Conservation (phyloP, 2,329 filamentous ascomycete species). For the Colletotrichum magnum region DNA sequence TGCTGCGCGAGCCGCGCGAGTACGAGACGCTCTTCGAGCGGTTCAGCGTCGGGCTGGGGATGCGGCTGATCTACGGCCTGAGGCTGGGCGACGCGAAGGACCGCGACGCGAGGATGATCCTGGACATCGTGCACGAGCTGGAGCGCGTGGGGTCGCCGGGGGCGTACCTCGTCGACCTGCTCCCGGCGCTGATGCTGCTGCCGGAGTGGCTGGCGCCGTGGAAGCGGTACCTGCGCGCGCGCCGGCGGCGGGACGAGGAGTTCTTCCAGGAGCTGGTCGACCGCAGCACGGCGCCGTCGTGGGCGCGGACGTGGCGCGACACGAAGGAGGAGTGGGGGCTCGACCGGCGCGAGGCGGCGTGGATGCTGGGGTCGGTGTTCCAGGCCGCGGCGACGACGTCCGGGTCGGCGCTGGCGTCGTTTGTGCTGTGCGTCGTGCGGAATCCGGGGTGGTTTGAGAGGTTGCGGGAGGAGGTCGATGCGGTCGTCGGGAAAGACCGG, state of each 20-base stretch:
- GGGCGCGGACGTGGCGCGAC: conserved; percentile 22
- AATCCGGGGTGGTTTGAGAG: conserved; percentile 52
- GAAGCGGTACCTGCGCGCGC: conserved; percentile 42
- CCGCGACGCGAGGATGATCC: conserved; percentile 47
- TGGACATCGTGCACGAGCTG: conserved; percentile 51
- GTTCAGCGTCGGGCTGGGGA: conserved; percentile 56
- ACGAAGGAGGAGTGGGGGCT: conserved; percentile 36
- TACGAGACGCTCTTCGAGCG: conserved; percentile 56
- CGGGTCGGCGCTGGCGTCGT: conserved; percentile 47
- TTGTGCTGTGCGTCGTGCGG: conserved; percentile 47
- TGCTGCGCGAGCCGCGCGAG: conserved; percentile 49
- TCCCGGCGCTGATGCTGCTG: conserved; percentile 48
- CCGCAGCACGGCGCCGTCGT: conserved; percentile 28
- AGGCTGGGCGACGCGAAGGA: conserved; percentile 52
- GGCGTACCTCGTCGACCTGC: conserved; percentile 51
- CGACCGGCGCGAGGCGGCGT: conserved; percentile 46
- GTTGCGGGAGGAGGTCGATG: conserved; percentile 57
- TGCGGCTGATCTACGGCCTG: conserved; percentile 56
- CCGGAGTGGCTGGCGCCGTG: conserved; percentile 46
- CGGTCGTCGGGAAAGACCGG: conserved; percentile 51
- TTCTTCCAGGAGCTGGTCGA: conserved; percentile 33
- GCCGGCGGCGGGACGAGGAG: conserved; percentile 34
- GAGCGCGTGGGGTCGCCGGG: conserved; percentile 50
- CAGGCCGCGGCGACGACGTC: conserved; percentile 56
- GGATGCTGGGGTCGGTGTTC: conserved; percentile 51